Conservation (phyloP, 371 early-diverging fungal genomes). For the Capillidium rhysosporum region DNA sequence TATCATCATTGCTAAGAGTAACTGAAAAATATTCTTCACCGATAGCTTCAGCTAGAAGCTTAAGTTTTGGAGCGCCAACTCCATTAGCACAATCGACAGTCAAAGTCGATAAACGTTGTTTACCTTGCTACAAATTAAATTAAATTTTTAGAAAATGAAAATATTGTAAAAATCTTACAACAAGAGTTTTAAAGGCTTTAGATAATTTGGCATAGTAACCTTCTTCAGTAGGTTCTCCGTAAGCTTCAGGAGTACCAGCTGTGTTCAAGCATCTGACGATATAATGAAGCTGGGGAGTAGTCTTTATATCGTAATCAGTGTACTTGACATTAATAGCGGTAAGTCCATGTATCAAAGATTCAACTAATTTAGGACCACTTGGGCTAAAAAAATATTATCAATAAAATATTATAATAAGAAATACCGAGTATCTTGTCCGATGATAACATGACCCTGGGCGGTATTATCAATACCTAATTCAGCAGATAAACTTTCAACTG, state of each 20-base stretch:
- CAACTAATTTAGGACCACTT: constrained; percentile 63
- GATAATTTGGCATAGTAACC: constrained; percentile 84
- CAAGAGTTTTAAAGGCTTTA: constrained; percentile 57
- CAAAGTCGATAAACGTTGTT: constrained; percentile 40
- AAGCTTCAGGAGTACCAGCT: constrained; percentile 44
- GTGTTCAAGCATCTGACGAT: constrained; percentile 79
- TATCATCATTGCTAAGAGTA: constrained; percentile 50
- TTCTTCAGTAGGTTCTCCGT: constrained; percentile 80
- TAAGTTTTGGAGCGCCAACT: constrained; percentile 85
- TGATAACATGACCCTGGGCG: constrained; percentile 43
- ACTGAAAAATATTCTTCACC: constrained; percentile 39
- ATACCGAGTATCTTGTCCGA: constrained; percentile 87
- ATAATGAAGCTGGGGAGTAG: constrained; percentile 97
- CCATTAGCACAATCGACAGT: constrained; percentile 91
- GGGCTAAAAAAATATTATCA: constrained; percentile 28
- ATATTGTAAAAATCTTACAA: constrained; percentile 20
- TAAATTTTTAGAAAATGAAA: not conserved
- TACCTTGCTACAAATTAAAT: constrained; percentile 34
- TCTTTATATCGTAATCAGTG: constrained; percentile 74
- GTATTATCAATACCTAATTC: constrained; percentile 49
- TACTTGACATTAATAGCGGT: constrained; percentile 39
- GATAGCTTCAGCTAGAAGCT: constrained; percentile 41
- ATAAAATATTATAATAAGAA: not conserved
- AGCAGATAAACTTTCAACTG: constrained; percentile 38
- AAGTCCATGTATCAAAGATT: constrained; percentile 63